Percentiles rank a stretch among this genome's conserved stretches.
phyloP scores from a whole-genome alignment of 306 rosid genomes.

The Albizia julibrissin region DNA sequence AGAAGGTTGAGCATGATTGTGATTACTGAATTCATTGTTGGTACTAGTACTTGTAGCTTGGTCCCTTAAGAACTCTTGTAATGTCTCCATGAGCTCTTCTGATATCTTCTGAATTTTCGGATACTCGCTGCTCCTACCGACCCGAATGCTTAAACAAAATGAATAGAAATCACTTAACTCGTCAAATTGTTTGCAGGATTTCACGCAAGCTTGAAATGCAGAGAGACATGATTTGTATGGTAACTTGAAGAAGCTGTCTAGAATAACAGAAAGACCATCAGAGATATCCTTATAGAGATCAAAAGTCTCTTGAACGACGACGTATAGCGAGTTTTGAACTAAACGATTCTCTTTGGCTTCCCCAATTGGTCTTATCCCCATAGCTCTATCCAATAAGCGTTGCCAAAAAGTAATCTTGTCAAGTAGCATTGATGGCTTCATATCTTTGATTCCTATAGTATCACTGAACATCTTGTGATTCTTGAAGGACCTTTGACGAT shows the following conservation, averaged over 20 bases:
- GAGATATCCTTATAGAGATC: slow-evolving; percentile 71
- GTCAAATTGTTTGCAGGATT: slow-evolving; percentile 76
- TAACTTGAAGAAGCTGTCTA: slow-evolving; percentile 72
- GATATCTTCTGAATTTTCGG: slow-evolving; percentile 78
- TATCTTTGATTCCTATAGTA: slow-evolving; percentile 47
- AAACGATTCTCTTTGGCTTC: slow-evolving; percentile 54
- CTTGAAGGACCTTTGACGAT: slow-evolving; percentile 8
- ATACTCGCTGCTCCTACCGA: slow-evolving; percentile 88
- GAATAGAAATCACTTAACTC: slow-evolving; percentile 63
- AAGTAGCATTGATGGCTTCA: slow-evolving; percentile 67
- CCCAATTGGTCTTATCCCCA: slow-evolving; percentile 62
- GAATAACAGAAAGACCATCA: slow-evolving; percentile 66
- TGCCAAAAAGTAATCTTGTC: slow-evolving; percentile 70
- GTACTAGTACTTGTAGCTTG: slow-evolving; percentile 36
- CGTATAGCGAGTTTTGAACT: slow-evolving; percentile 56
- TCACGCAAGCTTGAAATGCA: slow-evolving; percentile 71
- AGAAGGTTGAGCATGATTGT: background rate
- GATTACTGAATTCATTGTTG: background rate
- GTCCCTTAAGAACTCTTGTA: slow-evolving; percentile 76
- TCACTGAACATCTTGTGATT: slow-evolving; percentile 30
- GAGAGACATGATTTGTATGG: slow-evolving; percentile 54
- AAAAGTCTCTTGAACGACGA: slow-evolving; percentile 81
- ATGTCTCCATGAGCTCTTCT: slow-evolving; percentile 69
- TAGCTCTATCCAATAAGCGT: slow-evolving; percentile 71
- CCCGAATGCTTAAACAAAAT: slow-evolving; percentile 56